Base-by-base conservation (phyloP, 2,329 filamentous ascomycete species). In the Penicillium sp. region DNA sequence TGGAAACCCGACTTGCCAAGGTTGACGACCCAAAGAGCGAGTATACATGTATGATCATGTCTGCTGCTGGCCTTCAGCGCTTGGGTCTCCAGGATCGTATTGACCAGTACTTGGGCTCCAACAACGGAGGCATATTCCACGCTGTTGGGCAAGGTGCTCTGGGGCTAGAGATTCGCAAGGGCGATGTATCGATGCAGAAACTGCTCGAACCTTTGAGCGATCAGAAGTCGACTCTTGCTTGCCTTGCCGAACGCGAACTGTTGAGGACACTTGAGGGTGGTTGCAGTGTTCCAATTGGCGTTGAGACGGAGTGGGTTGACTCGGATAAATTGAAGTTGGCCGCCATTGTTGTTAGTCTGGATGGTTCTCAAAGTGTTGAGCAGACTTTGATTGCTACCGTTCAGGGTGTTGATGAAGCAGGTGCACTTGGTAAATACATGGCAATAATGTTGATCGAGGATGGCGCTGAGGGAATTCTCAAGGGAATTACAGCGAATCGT, bases 111-210 rank as follows among this genome's bases (percentile, higher is more conserved):
- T 79, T 96, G 58, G 86, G 87, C 53, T 79, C 82, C 39, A 80
- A 75, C 45, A 79, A 81, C 29, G 22, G 22, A 5, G 24, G 24
- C 7, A 86, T 95, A 75, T 76, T 96, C 66, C 81, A 96, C 72
- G 92, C 92, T 4, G 92, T 96, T 3, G 92, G 92, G 0, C 92
- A 97, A 74, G 92, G 92, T 21, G 91, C 90, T 1, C 78, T 97
- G 34, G 90, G 83, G 4, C 13, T 40, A 11, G 38, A 40, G 16
- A 40, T 40, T 40, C 38, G 38, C 7, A 40, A 40, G 38, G 38
- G 38, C 9, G 38, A 40, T 21, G 38, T 18, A 3, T 16, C 9
- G 18, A 40, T 40, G 38, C n/a, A 11, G 38, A 21, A 40, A 16
- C 4, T 40, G 18, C 38, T 40, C 21, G 38, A 21, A 4, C 6